Percentiles rank a stretch among this genome's conserved stretches.
Evolutionary conservation across 345 rosid species (phyloP).

Genomic region (Eutrema yunnanense): DNA sequence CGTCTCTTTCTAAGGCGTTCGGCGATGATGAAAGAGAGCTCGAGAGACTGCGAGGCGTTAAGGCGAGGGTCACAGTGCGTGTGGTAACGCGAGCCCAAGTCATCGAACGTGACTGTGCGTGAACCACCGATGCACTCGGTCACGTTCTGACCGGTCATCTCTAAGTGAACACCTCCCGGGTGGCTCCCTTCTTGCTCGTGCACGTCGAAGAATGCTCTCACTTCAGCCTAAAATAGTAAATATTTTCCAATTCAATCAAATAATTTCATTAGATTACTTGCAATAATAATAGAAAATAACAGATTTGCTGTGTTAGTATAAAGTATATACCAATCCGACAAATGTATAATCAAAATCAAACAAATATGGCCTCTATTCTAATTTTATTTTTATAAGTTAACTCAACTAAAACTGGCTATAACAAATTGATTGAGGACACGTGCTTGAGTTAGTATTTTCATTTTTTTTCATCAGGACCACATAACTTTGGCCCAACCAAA

Average conservation of each 20-base stretch:
- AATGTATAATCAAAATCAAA: neutral
- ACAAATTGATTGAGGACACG: neutral
- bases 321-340: neutral
- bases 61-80: slow-evolving; percentile 66
- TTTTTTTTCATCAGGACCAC: slow-evolving; percentile 7
- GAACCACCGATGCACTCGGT: slow-evolving; percentile 73
- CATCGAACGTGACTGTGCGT: slow-evolving; percentile 60
- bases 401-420: neutral
- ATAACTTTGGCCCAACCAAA: slow-evolving; percentile 16
- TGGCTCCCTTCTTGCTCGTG: slow-evolving; percentile 75
- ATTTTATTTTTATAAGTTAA: neutral
- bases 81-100: slow-evolving; percentile 64
- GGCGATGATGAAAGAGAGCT: slow-evolving; percentile 62
- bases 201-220: slow-evolving; percentile 67
- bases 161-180: slow-evolving; percentile 63
- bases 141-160: slow-evolving; percentile 73
- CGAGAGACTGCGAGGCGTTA: slow-evolving; percentile 66
- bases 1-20: slow-evolving; percentile 72
- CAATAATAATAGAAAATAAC: neutral
- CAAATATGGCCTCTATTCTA: neutral
- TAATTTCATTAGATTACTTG: neutral
- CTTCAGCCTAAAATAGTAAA: slow-evolving; percentile 41
- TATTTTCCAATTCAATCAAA: neutral
- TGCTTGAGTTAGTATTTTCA: neutral
- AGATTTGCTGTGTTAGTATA: too few species aligned